phyloP scores from a whole-genome alignment of 1,139 yeast species.

The Zygosaccharomyces pseudobailii region DNA sequence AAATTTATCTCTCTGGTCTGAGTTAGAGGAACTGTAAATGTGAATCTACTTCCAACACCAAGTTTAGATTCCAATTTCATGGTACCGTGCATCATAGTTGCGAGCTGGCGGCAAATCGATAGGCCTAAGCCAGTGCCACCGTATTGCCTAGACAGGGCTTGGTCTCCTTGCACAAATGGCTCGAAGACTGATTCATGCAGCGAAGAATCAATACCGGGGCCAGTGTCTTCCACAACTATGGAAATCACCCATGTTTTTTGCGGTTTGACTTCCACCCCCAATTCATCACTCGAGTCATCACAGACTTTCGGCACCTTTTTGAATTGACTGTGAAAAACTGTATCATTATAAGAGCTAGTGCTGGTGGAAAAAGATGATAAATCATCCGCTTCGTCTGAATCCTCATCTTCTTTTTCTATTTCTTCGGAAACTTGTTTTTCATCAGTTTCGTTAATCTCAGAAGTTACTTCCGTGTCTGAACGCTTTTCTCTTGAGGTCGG shows the following conservation, averaged over 20 bases:
- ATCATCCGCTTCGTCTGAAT: slow-evolving; percentile 23
- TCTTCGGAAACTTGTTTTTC: slow-evolving; percentile 14
- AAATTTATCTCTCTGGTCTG: slow-evolving; percentile 58
- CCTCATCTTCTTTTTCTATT: slow-evolving; percentile 6
- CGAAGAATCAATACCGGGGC: slow-evolving; percentile 83
- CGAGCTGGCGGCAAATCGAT: slow-evolving; percentile 87
- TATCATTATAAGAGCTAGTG: slow-evolving; percentile 52
- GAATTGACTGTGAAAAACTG: slow-evolving; percentile 50
- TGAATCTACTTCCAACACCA: slow-evolving; percentile 78
- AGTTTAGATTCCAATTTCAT: slow-evolving; percentile 62
- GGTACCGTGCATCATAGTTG: slow-evolving; percentile 83
- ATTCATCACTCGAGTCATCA: slow-evolving; percentile 20
- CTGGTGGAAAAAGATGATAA: slow-evolving; percentile 45
- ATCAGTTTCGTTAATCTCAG: slow-evolving; percentile 11
- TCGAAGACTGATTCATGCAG: slow-evolving; percentile 84
- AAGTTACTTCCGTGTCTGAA: slow-evolving; percentile 4
- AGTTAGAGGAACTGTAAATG: slow-evolving; percentile 70
- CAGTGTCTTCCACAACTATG: slow-evolving; percentile 80
- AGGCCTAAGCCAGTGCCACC: slow-evolving; percentile 97
- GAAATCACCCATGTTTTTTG: slow-evolving; percentile 39
- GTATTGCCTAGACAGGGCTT: slow-evolving; percentile 81
- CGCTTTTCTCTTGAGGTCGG: slow-evolving; percentile 1
- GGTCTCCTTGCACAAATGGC: slow-evolving; percentile 96
- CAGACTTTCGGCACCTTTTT: slow-evolving; percentile 27
- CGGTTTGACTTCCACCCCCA: slow-evolving; percentile 17